Evolutionary conservation across 2,329 filamentous ascomycete genomes (phyloP).

Genomic region (Talaromyces sp.): DNA sequence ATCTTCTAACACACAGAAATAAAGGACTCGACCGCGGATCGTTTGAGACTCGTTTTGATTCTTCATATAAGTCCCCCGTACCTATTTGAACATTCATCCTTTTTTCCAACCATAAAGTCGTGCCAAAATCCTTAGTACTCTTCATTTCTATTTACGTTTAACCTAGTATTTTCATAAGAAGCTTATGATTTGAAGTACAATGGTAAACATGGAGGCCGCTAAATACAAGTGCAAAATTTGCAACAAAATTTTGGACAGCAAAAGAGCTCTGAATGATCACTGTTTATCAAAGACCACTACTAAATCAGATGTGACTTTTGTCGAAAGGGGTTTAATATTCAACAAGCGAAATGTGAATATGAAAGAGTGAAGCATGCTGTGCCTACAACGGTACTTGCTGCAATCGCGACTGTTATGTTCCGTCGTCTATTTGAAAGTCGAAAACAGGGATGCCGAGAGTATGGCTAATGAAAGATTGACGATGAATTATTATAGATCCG

Average conservation of each 20-base stretch:
- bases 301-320: neutral
- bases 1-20: neutral
- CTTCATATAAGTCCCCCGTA: no score
- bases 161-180: no score
- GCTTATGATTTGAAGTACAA: neutral
- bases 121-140: neutral
- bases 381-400: neutral
- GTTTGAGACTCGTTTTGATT: no score
- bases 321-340: neutral
- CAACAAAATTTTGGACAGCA: neutral
- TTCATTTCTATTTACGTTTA: neutral
- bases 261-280: neutral
- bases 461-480: neutral
- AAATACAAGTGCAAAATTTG: neutral
- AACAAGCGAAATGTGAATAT: neutral
- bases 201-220: neutral
- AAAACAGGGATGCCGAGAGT: neutral
- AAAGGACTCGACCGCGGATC: neutral
- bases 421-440: neutral
- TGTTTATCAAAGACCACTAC: neutral
- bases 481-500: neutral
- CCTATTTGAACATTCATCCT: no score
- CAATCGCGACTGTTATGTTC: neutral
- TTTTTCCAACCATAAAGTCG: neutral
- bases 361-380: neutral